A percentile compares a stretch with the other conserved stretches of the same genome.
phyloP scores from a whole-genome alignment of 1,284 basidiomycete genomes.

The Leucoagaricus sp. region DNA sequence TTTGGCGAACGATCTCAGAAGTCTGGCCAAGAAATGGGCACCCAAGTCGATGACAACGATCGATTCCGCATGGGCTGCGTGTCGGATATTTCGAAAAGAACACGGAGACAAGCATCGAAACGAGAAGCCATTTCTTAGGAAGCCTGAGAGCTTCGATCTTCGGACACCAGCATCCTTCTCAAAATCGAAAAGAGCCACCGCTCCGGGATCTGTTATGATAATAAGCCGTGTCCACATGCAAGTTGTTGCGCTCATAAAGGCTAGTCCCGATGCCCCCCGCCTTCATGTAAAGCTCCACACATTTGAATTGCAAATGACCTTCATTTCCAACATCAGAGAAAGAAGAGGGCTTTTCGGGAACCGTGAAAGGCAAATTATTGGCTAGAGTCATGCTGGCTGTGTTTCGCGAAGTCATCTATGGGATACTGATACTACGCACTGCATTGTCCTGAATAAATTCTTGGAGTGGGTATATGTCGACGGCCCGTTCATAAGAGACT shows the following conservation, averaged over 20 bases:
- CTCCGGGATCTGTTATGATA: slow-evolving; percentile 20
- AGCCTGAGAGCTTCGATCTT: slow-evolving; percentile 18
- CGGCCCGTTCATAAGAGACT: too few species aligned
- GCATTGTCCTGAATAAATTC: neutral
- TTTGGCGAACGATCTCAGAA: too few species aligned
- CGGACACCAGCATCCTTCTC: slow-evolving; percentile 16
- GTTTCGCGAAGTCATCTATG: neutral
- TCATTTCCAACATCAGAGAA: slow-evolving; percentile 2
- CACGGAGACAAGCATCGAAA: slow-evolving; percentile 18
- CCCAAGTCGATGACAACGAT: too few species aligned
- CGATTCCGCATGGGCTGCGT: too few species aligned
- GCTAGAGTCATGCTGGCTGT: neutral
- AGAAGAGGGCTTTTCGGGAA: neutral
- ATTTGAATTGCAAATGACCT: neutral
- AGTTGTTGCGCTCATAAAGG: slow-evolving; percentile 20
- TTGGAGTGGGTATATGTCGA: slow-evolving; percentile 21
- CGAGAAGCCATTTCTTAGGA: slow-evolving; percentile 16
- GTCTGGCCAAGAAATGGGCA: too few species aligned
- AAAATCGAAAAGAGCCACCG: slow-evolving; percentile 14
- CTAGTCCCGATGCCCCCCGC: slow-evolving; percentile 5
- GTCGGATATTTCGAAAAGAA: too few species aligned
- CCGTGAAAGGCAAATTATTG: neutral
- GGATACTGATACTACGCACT: neutral
- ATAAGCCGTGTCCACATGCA: slow-evolving; percentile 14
- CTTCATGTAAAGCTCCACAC: slow-evolving; percentile 10